Base-by-base conservation (phyloP, 306 rosid genomes). In the Rosa multiflora region DNA sequence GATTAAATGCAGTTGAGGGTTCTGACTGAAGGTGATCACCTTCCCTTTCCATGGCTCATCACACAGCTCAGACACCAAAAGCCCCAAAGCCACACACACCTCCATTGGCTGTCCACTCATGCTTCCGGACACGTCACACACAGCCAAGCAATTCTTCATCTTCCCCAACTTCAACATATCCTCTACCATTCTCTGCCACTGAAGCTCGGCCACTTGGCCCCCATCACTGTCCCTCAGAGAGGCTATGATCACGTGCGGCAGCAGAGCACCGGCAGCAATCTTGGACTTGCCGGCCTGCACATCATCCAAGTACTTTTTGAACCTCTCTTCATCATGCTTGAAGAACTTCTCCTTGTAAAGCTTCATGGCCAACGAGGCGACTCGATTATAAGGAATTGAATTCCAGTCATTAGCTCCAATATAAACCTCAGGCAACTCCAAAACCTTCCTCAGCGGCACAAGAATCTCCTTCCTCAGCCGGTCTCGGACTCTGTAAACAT, bases 41-140 rank as follows among this genome's bases (percentile, higher is more conserved):
- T 86, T 89, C 39, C 90, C 93, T 43, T 86, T 86, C 91, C 91
- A 89, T 37, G 96, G 92, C 1, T 88, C 89, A n/a, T 79, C 90
- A 49, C 80, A 78, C 67, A 89, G 76, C 77, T 91, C 93, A 18
- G 96, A 91, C 17, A 89, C 86, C 82, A 89, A 80, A 37, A 91
- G 7, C 9, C 96, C 96, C 79, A 87, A 62, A 52, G 91, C 90
- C 70, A 91, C 85, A 4, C 63, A 79, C 2, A 91, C 90, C 26
- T 89, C 87, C 90, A 91, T 84, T 0, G 93, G 92, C 12, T 11
- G 23, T 17, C 93, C 96, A 0, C 0, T 0, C 96, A 91, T 91
- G 71, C 91, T 87, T 29, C 85, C 88, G 0, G 96, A 89, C 6
- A 89, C 93, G 64, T 91, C 91, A 59, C 85, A 85, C 9, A 91